Evolutionary conservation across 129 eudicot genomes (phyloP).

Genomic region (Flaveria brownii): DNA sequence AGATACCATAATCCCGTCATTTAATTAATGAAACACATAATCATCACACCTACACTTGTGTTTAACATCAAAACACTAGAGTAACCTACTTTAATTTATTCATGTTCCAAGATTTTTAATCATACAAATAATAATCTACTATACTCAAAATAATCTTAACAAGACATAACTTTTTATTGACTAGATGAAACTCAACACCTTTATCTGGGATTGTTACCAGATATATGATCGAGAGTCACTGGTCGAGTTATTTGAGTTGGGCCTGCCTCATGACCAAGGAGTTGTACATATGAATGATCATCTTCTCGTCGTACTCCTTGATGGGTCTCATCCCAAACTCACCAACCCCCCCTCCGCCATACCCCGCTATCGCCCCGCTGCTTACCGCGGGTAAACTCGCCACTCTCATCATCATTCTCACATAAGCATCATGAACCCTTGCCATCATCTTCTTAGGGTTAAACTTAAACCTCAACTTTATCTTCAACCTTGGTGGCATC

Average conservation of each 20-base stretch:
- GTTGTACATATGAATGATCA: constrained; percentile 69
- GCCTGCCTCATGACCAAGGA: constrained; percentile 52
- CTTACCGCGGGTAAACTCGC: constrained; percentile 37
- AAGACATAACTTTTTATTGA: too few relatives aligned
- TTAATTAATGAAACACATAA: too few relatives aligned
- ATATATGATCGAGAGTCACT: too few relatives aligned
- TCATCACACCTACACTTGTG: too few relatives aligned
- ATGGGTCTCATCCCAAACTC: constrained; percentile 46
- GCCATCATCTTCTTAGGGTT: constrained; percentile 60
- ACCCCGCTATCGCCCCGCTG: constrained; percentile 36
- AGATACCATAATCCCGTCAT: too few relatives aligned
- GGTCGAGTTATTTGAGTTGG: constrained; percentile 12
- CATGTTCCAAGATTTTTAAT: too few relatives aligned
- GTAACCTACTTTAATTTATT: too few relatives aligned
- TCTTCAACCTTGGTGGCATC: constrained; percentile 42
- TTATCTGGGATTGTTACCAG: too few relatives aligned
- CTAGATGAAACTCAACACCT: too few relatives aligned
- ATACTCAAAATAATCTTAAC: too few relatives aligned
- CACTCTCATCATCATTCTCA: constrained; percentile 61
- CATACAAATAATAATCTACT: too few relatives aligned
- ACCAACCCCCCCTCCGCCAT: constrained; percentile 29
- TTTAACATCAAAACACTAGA: too few relatives aligned
- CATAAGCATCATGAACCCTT: constrained; percentile 61
- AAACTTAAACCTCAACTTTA: constrained; percentile 52
- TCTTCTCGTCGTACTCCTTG: constrained; percentile 85